A percentile compares a stretch with the other conserved stretches of the same genome.
These are phyloP conservation scores for Microbotryomycetes sp. DNA, from an alignment of 1,284 basidiomycete species.

Conservation along the genomic window DNA sequence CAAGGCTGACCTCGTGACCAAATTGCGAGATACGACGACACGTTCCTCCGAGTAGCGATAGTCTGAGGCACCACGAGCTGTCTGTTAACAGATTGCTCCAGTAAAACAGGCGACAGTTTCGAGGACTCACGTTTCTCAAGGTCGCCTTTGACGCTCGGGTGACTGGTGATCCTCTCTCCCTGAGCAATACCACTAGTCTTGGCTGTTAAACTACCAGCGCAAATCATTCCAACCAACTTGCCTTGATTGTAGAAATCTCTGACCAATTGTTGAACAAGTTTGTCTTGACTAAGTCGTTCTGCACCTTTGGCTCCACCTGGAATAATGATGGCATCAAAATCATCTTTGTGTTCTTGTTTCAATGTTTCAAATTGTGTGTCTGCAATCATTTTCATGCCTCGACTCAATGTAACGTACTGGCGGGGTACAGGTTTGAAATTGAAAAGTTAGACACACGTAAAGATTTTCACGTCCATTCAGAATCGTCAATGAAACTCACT, in stretches of 20 bases:
- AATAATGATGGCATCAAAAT: slow-evolving; percentile 53
- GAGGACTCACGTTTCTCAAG: slow-evolving; percentile 53
- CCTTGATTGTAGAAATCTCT: slow-evolving; percentile 53
- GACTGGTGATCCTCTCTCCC: slow-evolving; percentile 60
- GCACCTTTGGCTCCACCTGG: slow-evolving; percentile 78
- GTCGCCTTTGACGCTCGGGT: slow-evolving; percentile 63
- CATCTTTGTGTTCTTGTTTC: slow-evolving; percentile 23
- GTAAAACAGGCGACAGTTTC: background rate
- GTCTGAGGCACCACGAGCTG: slow-evolving; percentile 50
- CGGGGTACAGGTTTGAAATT: slow-evolving; percentile 3
- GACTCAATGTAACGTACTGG: slow-evolving; percentile 54
- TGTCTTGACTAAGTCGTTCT: slow-evolving; percentile 47
- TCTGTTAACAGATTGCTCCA: background rate
- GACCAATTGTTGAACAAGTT: slow-evolving; percentile 59
- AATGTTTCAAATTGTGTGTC: slow-evolving; percentile 46
- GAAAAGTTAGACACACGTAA: slow-evolving; percentile 26
- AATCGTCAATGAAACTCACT: slow-evolving; percentile 54
- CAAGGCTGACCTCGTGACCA: slow-evolving; percentile 62
- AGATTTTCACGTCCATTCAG: too few species aligned
- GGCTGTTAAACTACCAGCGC: slow-evolving; percentile 66
- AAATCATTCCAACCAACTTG: slow-evolving; percentile 73
- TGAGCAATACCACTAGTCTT: slow-evolving; percentile 56
- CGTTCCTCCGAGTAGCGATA: slow-evolving; percentile 71
- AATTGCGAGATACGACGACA: slow-evolving; percentile 65
- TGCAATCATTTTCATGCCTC: slow-evolving; percentile 66